These are phyloP conservation scores for Ustilago xerochloae DNA, from an alignment of 1,284 basidiomycete species.

Conservation along the genomic window DNA sequence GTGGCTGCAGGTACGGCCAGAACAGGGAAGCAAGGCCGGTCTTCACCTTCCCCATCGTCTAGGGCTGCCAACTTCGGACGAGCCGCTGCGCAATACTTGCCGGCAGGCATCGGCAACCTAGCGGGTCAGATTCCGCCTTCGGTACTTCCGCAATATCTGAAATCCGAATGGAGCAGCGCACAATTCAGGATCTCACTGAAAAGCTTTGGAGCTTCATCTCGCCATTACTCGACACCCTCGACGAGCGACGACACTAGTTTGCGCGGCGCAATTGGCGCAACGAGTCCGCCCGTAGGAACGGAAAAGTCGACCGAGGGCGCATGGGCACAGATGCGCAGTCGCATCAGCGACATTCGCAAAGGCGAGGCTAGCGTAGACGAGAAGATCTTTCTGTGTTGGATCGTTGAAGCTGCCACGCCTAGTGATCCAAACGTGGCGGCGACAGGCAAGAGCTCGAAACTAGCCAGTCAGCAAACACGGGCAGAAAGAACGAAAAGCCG, in stretches of 20 bases:
- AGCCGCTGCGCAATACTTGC: slow-evolving; percentile 45
- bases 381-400: slow-evolving; percentile 56
- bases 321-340: slow-evolving; percentile 58
- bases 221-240: slow-evolving; percentile 14
- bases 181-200: slow-evolving; percentile 58
- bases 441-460: neutral
- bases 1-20: neutral
- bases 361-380: slow-evolving; percentile 60
- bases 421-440: neutral
- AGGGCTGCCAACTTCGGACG: slow-evolving; percentile 30
- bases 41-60: slow-evolving; percentile 4
- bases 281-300: slow-evolving; percentile 11
- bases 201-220: slow-evolving; percentile 46
- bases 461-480: neutral
- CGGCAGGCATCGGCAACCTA: slow-evolving; percentile 39
- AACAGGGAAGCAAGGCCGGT: neutral
- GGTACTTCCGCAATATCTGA: slow-evolving; percentile 57
- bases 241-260: slow-evolving; percentile 11
- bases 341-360: slow-evolving; percentile 56
- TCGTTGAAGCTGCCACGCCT: slow-evolving; percentile 10
- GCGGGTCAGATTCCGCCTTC: slow-evolving; percentile 50
- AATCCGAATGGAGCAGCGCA: slow-evolving; percentile 58
- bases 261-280: slow-evolving; percentile 1
- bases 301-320: slow-evolving; percentile 57
- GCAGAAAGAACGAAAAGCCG: slow-evolving; percentile 5